Conservation (phyloP, 192 early-diverging fungal genomes). For the Chytriomyces sp. region DNA sequence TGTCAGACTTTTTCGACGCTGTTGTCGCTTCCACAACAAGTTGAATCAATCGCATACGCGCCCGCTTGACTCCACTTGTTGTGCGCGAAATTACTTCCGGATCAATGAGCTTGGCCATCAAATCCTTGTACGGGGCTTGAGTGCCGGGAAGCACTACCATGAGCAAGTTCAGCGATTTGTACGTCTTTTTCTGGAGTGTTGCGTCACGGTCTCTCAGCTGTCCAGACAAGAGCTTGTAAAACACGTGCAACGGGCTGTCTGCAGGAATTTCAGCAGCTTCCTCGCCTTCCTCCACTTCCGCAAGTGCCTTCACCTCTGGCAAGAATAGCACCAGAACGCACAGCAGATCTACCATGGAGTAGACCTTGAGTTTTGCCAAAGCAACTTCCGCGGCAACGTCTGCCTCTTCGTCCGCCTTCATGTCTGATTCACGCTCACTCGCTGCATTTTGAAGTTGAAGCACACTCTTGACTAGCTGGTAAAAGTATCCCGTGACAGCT, state of each 20-base stretch:
- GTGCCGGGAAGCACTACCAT: conserved; percentile 41
- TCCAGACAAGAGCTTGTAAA: conserved; percentile 52
- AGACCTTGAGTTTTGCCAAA: conserved; percentile 65
- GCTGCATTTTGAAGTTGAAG: conserved; percentile 45
- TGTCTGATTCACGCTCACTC: conserved; percentile 36
- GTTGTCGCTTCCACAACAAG: conserved; percentile 68
- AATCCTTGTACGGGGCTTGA: conserved; percentile 44
- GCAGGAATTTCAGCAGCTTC: conserved; percentile 38
- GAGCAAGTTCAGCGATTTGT: conserved; percentile 77
- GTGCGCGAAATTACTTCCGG: conserved; percentile 69
- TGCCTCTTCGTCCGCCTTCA: conserved; percentile 68
- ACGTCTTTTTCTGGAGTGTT: conserved; percentile 91
- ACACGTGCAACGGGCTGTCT: conserved; percentile 45
- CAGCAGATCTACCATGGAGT: conserved; percentile 89
- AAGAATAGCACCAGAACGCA: conserved; percentile 74
- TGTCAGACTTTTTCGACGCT: conserved; percentile 47
- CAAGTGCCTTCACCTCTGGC: conserved; percentile 54
- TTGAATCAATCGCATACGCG: conserved; percentile 75
- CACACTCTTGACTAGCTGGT: conserved; percentile 54
- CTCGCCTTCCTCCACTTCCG: conserved; percentile 6
- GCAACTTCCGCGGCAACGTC: conserved; percentile 59
- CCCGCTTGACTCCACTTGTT: conserved; percentile 75
- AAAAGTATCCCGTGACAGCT: conserved; percentile 54
- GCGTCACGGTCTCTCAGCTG: conserved; percentile 73
- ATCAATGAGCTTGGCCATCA: conserved; percentile 69